Evolutionary conservation across 2,329 filamentous ascomycete genomes (phyloP), one percentile per base, ranked within the genome.

Genomic region (Colletotrichum sansevieriae): DNA sequence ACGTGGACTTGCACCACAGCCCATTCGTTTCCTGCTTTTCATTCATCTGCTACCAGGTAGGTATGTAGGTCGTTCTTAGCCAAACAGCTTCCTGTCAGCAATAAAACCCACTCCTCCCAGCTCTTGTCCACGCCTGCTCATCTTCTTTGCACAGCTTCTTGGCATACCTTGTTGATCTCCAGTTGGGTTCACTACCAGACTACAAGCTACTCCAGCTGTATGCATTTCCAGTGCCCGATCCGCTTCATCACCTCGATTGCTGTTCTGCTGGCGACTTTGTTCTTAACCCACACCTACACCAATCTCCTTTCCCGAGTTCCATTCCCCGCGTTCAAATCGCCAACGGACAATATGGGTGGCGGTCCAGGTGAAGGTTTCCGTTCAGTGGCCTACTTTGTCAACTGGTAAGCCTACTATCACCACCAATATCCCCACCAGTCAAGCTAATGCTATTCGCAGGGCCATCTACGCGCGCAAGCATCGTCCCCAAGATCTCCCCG

Each of bases 381-480:
- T 71, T 84, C 90, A 2, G 90, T 94, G 22, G 91, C 88, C 41
- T 94, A 93, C 81, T 94, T 88, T 75, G 89, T 92, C 69, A 92
- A 93, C 79, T 93, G 91, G 87, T 81, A 74, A 57, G 72, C 39
- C 11, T 1, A 1, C 52, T 4, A 3, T 3, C n/a, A 29, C 6
- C 18, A 2, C 11, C 35, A 1, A 29, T 55, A 8, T 39, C 12
- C 9, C 46, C 11, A 39, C 1, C 1, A 37, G 3, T 11, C n/a
- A 20, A 25, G 8, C 52, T 55, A 18, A 55, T 12, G 18, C 10
- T 25, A 2, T 55, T 10, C 29, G 2, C 62, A 84, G 84, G 93
- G 93, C 92, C 71, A 95, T 97, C 73, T 98, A 98, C 79, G 93
- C 84, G 44, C 90, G 95, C 63, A 91, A 95, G 74, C 92, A 96